Evolutionary conservation across 1,139 yeast genomes (phyloP), one percentile per base, ranked within the genome.

Genomic region (Pichia sp.): DNA sequence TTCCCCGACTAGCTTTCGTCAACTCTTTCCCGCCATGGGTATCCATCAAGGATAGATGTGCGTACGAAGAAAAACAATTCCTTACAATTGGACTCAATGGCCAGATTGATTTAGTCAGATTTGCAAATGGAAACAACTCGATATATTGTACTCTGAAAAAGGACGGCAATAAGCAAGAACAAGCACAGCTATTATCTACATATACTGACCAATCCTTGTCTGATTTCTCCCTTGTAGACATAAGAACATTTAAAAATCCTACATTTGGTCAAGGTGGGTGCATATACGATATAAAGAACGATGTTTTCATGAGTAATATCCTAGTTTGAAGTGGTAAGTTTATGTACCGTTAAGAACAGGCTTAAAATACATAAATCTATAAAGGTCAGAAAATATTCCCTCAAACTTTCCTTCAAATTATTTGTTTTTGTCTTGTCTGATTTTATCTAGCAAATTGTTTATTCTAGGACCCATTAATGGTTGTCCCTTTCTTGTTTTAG

Each of bases 401-500:
- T 19, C 23, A 19, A 19, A 19, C 23, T 19, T 19, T 19, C 23
- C 23, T 19, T 40, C 19, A 2, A 19, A 19, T 19, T 3, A 43
- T n/a, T 13, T 38, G 3, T 44, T 43, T 23, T 57, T 64, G 58
- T 82, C 83, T 51, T 74, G 75, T 64, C 80, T 81, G 59, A 92
- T 88, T 70, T 90, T 89, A 55, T 87, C 95, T 53, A 92, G 75
- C 47, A 92, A 73, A 62, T 84, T 81, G 57, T 83, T 86, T 57
- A 92, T 89, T 67, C 96, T 79, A 8, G 97, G 95, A 0, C 90
- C 97, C 95, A 92, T 89, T 50, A 81, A 70, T 1, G 97, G 97
- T 68, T 92, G 98, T 0, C 97, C 97, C 5, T 76, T 70, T 59
- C 76, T 76, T 1, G 96, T 90, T 57, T 75, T 82, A 60, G 85